These are phyloP conservation scores for Voacanga thouarsii DNA, from an alignment of 257 asterid species.

Conservation along the genomic window DNA sequence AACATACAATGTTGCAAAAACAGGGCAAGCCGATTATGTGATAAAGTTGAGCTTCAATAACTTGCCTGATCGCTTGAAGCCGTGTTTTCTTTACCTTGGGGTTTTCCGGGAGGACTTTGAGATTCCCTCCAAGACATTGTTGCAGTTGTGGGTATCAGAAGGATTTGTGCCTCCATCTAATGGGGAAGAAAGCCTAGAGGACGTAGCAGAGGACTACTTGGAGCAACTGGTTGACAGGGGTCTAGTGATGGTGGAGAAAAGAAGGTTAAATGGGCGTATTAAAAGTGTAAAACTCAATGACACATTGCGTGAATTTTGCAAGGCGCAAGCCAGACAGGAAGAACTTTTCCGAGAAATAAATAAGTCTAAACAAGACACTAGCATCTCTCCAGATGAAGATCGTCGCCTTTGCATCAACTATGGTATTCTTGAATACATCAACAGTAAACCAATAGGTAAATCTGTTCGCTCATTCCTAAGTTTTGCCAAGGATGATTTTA, in stretches of 20 bases:
- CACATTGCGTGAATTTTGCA: conserved; percentile 27
- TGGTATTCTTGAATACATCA: neutral
- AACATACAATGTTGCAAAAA: neutral
- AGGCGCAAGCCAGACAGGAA: conserved; percentile 1
- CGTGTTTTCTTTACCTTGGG: conserved; percentile 27
- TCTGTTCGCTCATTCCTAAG: neutral
- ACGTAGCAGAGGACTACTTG: conserved; percentile 16
- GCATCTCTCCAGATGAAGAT: neutral
- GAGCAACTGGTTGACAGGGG: conserved; percentile 14
- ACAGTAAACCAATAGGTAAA: neutral
- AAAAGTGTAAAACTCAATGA: conserved; percentile 21
- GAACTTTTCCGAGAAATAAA: conserved; percentile 1
- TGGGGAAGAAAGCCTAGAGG: neutral
- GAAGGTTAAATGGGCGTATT: conserved; percentile 14
- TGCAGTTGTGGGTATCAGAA: conserved; percentile 23
- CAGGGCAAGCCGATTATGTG: neutral
- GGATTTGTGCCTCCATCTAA: conserved; percentile 16
- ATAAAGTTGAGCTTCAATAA: conserved; percentile 18
- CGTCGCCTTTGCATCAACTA: neutral
- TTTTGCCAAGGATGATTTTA: neutral
- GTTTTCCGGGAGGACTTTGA: conserved; percentile 20
- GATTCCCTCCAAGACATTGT: conserved; percentile 16
- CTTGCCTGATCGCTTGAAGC: conserved; percentile 10
- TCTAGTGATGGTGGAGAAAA: conserved; percentile 19
- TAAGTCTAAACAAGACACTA: neutral